Conservation (phyloP, 2,329 filamentous ascomycete species). For the Aspergillus brunneoviolaceus region DNA sequence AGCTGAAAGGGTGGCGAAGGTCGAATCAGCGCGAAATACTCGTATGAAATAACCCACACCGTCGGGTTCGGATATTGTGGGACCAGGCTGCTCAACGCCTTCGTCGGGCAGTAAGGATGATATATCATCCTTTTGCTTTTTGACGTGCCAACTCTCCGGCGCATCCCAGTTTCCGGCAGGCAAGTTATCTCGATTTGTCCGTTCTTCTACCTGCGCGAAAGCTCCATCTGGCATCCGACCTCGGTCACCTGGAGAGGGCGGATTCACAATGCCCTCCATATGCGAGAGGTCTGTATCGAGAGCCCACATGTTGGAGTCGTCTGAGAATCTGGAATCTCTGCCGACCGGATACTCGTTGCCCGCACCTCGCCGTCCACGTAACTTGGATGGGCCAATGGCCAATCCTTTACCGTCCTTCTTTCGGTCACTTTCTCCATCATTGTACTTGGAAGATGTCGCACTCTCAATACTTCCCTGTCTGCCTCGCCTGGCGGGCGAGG, state of each 20-base stretch:
- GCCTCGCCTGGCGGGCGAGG: slow-evolving; percentile 31
- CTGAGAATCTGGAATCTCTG: slow-evolving; percentile 39
- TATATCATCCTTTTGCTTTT: slow-evolving; percentile 53
- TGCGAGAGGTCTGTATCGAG: slow-evolving; percentile 86
- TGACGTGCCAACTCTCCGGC: slow-evolving; percentile 95
- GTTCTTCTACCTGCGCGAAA: slow-evolving; percentile 28
- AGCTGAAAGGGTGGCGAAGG: slow-evolving; percentile 89
- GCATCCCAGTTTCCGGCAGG: slow-evolving; percentile 75
- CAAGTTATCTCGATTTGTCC: slow-evolving; percentile 33
- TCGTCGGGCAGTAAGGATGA: slow-evolving; percentile 41
- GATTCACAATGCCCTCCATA: slow-evolving; percentile 86
- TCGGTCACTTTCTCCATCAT: slow-evolving; percentile 38
- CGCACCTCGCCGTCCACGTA: slow-evolving; percentile 34
- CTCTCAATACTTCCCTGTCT: slow-evolving; percentile 41
- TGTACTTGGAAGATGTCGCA: slow-evolving; percentile 20
- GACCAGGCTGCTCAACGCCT: slow-evolving; percentile 65
- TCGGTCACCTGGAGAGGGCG: slow-evolving; percentile 68
- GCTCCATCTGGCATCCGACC: slow-evolving; percentile 35
- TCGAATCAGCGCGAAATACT: slow-evolving; percentile 89
- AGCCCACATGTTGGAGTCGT: slow-evolving; percentile 65
- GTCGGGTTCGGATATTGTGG: slow-evolving; percentile 70
- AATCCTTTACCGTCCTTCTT: slow-evolving; percentile 40
- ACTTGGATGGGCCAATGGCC: slow-evolving; percentile 34
- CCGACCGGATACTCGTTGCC: slow-evolving; percentile 28
- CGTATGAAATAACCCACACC: slow-evolving; percentile 83